phyloP scores from a whole-genome alignment of 768 basidiomycete genomes.

The Phanerodontia chrysosporium region DNA sequence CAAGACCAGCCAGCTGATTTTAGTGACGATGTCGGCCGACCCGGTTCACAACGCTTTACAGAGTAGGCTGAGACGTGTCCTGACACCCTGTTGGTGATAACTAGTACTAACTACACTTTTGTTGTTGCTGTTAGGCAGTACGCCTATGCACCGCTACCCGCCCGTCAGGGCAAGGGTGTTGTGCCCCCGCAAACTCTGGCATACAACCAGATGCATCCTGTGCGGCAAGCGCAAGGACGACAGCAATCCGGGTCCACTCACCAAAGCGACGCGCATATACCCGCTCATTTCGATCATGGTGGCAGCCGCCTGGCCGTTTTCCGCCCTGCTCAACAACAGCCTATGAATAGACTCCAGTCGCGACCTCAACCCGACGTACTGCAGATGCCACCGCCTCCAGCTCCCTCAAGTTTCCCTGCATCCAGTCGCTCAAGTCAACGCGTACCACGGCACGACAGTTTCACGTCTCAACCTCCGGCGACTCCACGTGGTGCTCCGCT shows the following conservation, averaged over 20 bases:
- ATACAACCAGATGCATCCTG: slow-evolving; percentile 39
- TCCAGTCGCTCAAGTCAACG: not conserved
- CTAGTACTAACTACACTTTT: not conserved
- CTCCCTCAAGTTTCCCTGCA: slow-evolving; percentile 34
- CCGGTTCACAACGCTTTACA: slow-evolving; percentile 46
- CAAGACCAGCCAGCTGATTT: too few species aligned
- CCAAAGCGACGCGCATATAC: slow-evolving; percentile 13
- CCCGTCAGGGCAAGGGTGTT: slow-evolving; percentile 33
- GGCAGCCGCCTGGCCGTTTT: not conserved
- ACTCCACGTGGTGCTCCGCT: slow-evolving; percentile 6
- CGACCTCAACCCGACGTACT: slow-evolving; percentile 11
- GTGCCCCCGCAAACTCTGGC: slow-evolving; percentile 31
- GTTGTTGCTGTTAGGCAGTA: slow-evolving; percentile 48
- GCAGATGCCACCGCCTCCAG: slow-evolving; percentile 51
- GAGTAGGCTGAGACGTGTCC: slow-evolving; percentile 33
- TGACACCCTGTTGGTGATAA: not conserved
- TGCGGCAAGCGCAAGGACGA: slow-evolving; percentile 30
- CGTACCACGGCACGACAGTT: slow-evolving; percentile 22
- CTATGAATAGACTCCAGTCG: slow-evolving; percentile 13
- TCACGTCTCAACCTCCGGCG: slow-evolving; percentile 18
- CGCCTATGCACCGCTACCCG: slow-evolving; percentile 52
- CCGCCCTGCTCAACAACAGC: not conserved
- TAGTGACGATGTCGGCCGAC: slow-evolving; percentile 28
- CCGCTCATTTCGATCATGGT: slow-evolving; percentile 23
- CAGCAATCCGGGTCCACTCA: slow-evolving; percentile 23